Percentiles rank a stretch among this genome's conserved stretches.
These are phyloP conservation scores for Alloascoidea hylecoeti DNA, from an alignment of 805 yeast species.

Conservation along the genomic window DNA sequence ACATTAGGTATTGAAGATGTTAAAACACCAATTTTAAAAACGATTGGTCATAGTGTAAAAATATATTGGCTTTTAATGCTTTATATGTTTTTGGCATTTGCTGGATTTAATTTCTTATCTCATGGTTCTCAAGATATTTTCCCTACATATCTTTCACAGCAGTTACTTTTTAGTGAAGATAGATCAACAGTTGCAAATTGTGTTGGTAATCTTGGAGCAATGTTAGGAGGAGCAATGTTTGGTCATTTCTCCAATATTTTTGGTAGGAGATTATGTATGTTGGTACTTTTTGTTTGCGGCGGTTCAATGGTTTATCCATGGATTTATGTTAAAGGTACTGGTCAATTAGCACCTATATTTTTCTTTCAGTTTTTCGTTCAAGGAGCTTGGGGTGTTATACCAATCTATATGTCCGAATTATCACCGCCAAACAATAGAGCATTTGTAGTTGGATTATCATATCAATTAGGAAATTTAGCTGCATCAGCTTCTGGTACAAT, in stretches of 20 bases:
- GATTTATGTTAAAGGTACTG: constrained; percentile 21
- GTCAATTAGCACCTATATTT: constrained; percentile 38
- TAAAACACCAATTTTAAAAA: not conserved
- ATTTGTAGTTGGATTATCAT: constrained; percentile 47
- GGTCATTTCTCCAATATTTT: constrained; percentile 27
- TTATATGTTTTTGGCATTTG: constrained; percentile 43
- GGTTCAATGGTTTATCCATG: constrained; percentile 50
- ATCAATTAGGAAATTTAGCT: constrained; percentile 57
- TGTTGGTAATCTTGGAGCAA: constrained; percentile 1
- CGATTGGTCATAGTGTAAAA: not conserved
- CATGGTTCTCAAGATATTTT: constrained; percentile 54
- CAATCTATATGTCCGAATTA: constrained; percentile 24
- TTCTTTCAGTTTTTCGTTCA: not conserved
- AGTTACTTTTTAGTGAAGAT: constrained; percentile 23
- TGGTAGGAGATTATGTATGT: constrained; percentile 41
- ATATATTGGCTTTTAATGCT: constrained; percentile 18
- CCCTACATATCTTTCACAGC: constrained; percentile 37
- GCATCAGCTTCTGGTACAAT: constrained; percentile 59
- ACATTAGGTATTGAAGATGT: not conserved
- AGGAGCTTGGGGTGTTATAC: not conserved
- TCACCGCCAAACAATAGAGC: constrained; percentile 51
- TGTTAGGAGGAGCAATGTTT: not conserved
- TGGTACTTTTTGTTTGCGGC: constrained; percentile 36
- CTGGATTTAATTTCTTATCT: constrained; percentile 48
- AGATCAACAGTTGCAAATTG: not conserved